phyloP scores from a whole-genome alignment of 306 rosid genomes.

The Cicer judaicum region DNA sequence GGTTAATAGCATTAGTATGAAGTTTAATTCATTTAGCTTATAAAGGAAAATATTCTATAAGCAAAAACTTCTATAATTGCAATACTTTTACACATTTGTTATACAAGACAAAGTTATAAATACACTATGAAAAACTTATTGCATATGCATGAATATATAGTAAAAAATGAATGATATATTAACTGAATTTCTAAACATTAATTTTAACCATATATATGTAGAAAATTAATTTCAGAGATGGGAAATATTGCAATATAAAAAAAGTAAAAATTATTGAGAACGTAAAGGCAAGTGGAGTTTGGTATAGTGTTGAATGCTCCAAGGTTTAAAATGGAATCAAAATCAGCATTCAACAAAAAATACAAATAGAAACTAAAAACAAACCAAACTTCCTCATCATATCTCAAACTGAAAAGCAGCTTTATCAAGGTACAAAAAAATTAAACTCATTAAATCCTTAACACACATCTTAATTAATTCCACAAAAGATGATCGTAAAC shows the following conservation, averaged over 20 bases:
- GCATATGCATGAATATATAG: constrained; percentile 33
- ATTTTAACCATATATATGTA: neutral
- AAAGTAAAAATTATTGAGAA: neutral
- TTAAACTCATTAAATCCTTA: constrained; percentile 41
- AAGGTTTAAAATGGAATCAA: constrained; percentile 45
- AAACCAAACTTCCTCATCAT: constrained; percentile 11
- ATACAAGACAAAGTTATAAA: constrained; percentile 4
- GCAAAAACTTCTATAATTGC: constrained; percentile 26
- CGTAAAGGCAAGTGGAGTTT: constrained; percentile 52
- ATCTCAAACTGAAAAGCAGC: constrained; percentile 31
- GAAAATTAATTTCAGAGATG: neutral
- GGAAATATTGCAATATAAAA: neutral
- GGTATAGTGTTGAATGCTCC: constrained; percentile 47
- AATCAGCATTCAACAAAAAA: constrained; percentile 47
- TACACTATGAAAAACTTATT: neutral
- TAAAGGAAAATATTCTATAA: neutral
- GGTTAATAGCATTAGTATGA: constrained; percentile 32
- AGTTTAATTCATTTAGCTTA: constrained; percentile 20
- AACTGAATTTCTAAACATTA: neutral
- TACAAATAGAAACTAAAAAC: constrained; percentile 36
- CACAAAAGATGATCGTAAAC: neutral
- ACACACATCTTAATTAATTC: constrained; percentile 23
- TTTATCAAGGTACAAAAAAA: constrained; percentile 27
- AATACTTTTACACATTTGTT: constrained; percentile 33
- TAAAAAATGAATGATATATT: constrained; percentile 17